These are phyloP conservation scores for Lipomyces lipofer DNA, from an alignment of 805 yeast species.

Conservation along the genomic window DNA sequence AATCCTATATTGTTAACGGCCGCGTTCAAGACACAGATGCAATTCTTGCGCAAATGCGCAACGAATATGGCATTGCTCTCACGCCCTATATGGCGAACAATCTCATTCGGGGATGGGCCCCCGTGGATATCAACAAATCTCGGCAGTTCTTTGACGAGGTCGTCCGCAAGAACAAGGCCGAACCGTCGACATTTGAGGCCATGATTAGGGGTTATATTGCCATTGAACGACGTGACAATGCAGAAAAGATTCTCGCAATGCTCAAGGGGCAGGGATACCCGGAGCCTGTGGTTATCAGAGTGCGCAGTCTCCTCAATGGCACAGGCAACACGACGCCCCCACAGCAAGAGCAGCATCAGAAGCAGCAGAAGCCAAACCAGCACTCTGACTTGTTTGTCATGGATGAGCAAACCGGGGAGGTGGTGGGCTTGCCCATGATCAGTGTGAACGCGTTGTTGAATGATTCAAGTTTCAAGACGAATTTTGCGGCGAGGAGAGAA, in stretches of 20 bases:
- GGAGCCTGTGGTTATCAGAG: constrained; percentile 38
- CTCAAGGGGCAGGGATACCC: constrained; percentile 37
- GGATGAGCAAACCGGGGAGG: neutral
- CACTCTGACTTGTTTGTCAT: neutral
- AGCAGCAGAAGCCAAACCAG: constrained; percentile 1
- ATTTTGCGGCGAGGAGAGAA: neutral
- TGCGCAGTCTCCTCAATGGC: constrained; percentile 12
- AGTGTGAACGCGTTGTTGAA: neutral
- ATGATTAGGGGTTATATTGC: constrained; percentile 39
- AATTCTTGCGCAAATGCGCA: constrained; percentile 27
- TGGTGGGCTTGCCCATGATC: neutral
- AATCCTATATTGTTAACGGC: constrained; percentile 42
- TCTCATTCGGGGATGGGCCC: constrained; percentile 42
- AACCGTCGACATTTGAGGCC: constrained; percentile 42
- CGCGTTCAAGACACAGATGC: constrained; percentile 35
- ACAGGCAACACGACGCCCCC: neutral
- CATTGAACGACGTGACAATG: constrained; percentile 32
- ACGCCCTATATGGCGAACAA: constrained; percentile 41
- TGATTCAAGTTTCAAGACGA: constrained; percentile 3
- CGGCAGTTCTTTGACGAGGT: constrained; percentile 37
- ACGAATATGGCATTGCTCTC: constrained; percentile 36
- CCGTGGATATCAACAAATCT: constrained; percentile 33
- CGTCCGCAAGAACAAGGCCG: constrained; percentile 31
- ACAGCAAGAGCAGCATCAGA: neutral
- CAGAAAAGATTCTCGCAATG: constrained; percentile 31